Evolutionary conservation across 768 basidiomycete species (phyloP).

Genomic region (Cubamyces lactineus): DNA sequence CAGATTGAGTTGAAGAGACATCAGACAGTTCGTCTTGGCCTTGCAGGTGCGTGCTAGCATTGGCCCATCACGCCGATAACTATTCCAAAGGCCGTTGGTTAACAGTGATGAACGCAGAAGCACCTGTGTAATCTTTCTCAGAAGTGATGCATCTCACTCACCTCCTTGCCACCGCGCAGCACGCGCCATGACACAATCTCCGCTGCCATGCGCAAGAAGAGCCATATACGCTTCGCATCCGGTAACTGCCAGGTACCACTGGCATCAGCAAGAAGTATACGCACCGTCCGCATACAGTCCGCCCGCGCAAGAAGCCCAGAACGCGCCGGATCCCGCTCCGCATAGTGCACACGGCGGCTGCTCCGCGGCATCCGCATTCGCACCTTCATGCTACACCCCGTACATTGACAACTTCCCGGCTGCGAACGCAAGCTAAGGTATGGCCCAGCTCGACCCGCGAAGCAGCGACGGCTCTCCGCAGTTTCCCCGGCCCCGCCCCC

Average conservation of each 20-base stretch:
- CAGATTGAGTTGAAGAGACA: no score
- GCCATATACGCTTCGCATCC: no score
- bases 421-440: no score
- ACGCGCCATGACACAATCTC: neutral
- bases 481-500: conserved; percentile 1
- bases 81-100: no score
- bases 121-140: no score
- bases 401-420: neutral
- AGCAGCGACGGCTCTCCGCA: conserved; percentile 8
- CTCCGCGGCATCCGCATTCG: no score
- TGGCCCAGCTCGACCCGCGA: neutral
- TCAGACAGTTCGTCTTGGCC: no score
- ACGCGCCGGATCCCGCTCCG: neutral
- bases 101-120: no score
- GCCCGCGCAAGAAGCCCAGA: neutral
- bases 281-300: no score
- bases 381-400: no score
- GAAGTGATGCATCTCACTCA: neutral
- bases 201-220: neutral
- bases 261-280: neutral
- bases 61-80: no score
- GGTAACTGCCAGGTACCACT: neutral
- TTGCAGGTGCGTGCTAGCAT: neutral
- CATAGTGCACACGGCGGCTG: neutral
- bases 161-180: neutral